These are phyloP conservation scores for Aurinia saxatilis DNA, from an alignment of 345 rosid species.

Conservation along the genomic window DNA sequence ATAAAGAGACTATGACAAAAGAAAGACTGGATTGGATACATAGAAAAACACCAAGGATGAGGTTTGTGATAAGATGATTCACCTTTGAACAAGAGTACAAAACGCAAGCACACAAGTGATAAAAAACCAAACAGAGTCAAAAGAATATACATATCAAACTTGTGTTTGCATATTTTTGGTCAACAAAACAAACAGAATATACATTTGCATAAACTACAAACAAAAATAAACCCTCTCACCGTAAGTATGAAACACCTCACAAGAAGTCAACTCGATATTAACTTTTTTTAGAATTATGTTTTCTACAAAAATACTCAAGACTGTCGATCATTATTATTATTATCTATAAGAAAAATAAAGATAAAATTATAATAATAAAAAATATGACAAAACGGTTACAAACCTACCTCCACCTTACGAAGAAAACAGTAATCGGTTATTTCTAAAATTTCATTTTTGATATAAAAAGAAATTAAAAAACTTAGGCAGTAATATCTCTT, in stretches of 20 bases:
- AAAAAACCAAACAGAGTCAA: background rate
- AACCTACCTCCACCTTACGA: constrained; percentile 21
- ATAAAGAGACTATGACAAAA: no score
- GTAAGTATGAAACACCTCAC: constrained; percentile 5
- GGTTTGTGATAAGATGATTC: no score
- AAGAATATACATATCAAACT: background rate
- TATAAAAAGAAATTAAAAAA: background rate
- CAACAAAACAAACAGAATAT: constrained; percentile 14
- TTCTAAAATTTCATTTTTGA: background rate
- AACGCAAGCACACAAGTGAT: constrained; percentile 2
- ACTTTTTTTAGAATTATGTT: background rate
- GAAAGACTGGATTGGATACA: no score
- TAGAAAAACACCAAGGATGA: no score
- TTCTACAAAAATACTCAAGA: background rate
- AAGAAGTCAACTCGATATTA: constrained; percentile 14
- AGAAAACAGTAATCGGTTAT: constrained; percentile 11
- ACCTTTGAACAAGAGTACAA: constrained; percentile 1
- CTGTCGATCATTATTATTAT: background rate
- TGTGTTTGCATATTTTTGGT: background rate
- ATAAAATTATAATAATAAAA: background rate
- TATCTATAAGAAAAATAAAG: background rate
- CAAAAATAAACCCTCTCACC: background rate
- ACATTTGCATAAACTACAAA: background rate
- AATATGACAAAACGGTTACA: constrained; percentile 19
- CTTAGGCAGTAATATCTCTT: background rate